A percentile compares a stretch with the other conserved stretches of the same genome.
These are phyloP conservation scores for Arachnopeziza araneosa DNA, from an alignment of 2,329 filamentous ascomycete species.

Conservation along the genomic window DNA sequence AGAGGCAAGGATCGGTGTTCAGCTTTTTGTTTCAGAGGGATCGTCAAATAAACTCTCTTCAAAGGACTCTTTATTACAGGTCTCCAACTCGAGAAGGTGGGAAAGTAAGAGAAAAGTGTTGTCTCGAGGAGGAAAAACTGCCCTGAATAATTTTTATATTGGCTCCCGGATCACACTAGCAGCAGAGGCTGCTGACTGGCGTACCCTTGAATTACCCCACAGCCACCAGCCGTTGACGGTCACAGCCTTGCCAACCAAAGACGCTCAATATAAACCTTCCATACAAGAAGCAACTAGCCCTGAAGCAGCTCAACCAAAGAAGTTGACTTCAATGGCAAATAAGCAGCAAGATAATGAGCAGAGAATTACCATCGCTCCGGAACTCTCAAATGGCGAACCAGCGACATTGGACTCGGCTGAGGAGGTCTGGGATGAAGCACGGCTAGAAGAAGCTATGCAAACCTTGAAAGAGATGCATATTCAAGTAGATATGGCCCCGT, in stretches of 20 bases:
- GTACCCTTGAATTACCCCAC: background rate
- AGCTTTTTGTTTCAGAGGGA: background rate
- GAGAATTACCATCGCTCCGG: background rate
- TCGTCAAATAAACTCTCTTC: background rate
- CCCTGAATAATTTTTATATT: background rate
- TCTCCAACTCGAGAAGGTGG: background rate
- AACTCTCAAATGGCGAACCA: conserved; percentile 1
- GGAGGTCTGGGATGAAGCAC: conserved; percentile 30
- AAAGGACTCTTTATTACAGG: background rate
- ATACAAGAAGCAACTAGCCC: background rate
- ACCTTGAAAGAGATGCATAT: conserved; percentile 33
- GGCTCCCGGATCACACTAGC: background rate
- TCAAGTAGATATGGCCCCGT: conserved; percentile 19
- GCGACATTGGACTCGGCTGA: conserved; percentile 2
- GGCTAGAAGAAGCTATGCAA: conserved; percentile 28
- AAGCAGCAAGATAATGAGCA: background rate
- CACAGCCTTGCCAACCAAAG: background rate
- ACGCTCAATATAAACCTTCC: background rate
- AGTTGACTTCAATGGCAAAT: background rate
- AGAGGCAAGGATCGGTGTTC: no score
- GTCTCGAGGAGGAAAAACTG: background rate
- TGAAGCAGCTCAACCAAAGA: background rate
- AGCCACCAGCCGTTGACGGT: background rate
- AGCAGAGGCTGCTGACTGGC: background rate
- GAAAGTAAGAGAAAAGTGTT: background rate